Percentiles rank a stretch among this genome's conserved stretches.
Evolutionary conservation across 2,329 filamentous ascomycete genomes (phyloP).

Genomic region (Periconia sp.): DNA sequence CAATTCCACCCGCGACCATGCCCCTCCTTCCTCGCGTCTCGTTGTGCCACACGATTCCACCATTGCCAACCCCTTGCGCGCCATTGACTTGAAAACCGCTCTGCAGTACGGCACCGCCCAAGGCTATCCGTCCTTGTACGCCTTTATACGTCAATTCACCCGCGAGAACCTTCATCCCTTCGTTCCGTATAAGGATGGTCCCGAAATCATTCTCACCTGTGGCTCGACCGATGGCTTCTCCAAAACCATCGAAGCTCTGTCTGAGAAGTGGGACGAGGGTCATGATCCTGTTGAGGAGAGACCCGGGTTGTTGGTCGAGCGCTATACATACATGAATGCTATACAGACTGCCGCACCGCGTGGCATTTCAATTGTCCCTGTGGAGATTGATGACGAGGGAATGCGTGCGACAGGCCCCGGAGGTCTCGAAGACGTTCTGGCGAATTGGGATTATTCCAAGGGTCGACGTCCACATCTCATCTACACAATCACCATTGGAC

Average conservation of each 20-base stretch:
- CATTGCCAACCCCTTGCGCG: conserved; percentile 61
- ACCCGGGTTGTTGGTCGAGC: conserved; percentile 78
- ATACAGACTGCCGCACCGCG: conserved; percentile 67
- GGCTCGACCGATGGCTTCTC: conserved; percentile 84
- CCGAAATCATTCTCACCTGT: conserved; percentile 76
- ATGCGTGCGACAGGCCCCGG: conserved; percentile 75
- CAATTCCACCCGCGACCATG: conserved; percentile 24
- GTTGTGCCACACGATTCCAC: conserved; percentile 70
- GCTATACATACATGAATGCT: conserved; percentile 79
- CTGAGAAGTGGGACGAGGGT: conserved; percentile 72
- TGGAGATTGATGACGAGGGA: conserved; percentile 76
- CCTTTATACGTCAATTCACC: conserved; percentile 78
- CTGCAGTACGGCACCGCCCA: conserved; percentile 85
- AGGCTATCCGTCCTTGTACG: conserved; percentile 77
- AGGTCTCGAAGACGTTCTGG: conserved; percentile 74
- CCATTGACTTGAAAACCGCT: conserved; percentile 79
- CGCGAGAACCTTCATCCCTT: conserved; percentile 77
- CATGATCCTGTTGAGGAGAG: conserved; percentile 67
- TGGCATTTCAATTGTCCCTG: conserved; percentile 72
- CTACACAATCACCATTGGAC: conserved; percentile 90
- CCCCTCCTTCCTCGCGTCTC: conserved; percentile 54
- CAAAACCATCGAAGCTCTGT: conserved; percentile 76
- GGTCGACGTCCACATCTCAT: conserved; percentile 80
- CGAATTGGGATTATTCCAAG: conserved; percentile 75
- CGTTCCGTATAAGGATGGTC: conserved; percentile 74